These are phyloP conservation scores for Wickerhamomyces alni DNA, from an alignment of 805 yeast species.

Conservation along the genomic window DNA sequence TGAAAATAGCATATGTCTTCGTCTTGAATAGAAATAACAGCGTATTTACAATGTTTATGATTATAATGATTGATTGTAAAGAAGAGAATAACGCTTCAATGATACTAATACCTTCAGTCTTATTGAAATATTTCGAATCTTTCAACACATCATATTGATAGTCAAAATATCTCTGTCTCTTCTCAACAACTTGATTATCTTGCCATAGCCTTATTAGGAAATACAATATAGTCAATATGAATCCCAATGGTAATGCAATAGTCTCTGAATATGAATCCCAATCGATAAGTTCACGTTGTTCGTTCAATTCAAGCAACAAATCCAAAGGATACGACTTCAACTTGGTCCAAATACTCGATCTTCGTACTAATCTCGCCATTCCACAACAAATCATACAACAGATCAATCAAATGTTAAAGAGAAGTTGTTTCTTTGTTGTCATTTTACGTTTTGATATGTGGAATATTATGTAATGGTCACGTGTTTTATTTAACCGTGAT, in stretches of 20 bases:
- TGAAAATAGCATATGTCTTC: constrained; percentile 20
- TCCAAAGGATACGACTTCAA: constrained; percentile 22
- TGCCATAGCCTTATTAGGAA: constrained; percentile 21
- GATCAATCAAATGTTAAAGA: too few species aligned
- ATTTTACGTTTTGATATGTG: too few species aligned
- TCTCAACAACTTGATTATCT: constrained; percentile 11
- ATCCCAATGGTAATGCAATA: constrained; percentile 22
- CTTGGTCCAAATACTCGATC: constrained; percentile 13
- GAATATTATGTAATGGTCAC: too few species aligned
- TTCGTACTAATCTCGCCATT: constrained; percentile 18
- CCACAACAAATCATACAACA: not conserved
- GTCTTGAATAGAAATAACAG: constrained; percentile 16
- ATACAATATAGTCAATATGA: constrained; percentile 15
- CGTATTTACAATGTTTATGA: constrained; percentile 17
- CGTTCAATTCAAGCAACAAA: constrained; percentile 19
- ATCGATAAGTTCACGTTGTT: constrained; percentile 22
- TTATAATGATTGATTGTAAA: constrained; percentile 10
- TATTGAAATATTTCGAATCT: constrained; percentile 18
- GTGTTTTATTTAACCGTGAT: too few species aligned
- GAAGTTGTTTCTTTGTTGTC: too few species aligned
- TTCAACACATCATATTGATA: constrained; percentile 8
- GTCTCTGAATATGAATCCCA: constrained; percentile 23
- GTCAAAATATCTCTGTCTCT: constrained; percentile 5
- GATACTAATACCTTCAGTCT: constrained; percentile 3
- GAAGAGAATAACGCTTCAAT: constrained; percentile 3